Evolutionary conservation across 768 basidiomycete genomes (phyloP).

Genomic region (Phylloporus sp.): DNA sequence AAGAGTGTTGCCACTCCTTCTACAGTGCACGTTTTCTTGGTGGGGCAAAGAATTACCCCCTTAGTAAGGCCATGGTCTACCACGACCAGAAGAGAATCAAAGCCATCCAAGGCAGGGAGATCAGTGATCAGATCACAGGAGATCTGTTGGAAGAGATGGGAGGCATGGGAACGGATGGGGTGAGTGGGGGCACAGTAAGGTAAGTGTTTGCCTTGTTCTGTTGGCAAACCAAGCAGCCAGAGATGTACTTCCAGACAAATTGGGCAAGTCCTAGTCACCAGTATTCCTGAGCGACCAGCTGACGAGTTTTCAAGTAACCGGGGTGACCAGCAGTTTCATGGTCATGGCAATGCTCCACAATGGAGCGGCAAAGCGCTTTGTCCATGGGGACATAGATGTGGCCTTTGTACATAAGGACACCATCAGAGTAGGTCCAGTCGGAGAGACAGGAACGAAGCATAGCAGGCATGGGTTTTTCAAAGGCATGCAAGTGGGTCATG

Average conservation of each 20-base stretch:
- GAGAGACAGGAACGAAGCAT: not conserved
- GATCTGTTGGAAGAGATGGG: conserved; percentile 17
- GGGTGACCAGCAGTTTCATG: not conserved
- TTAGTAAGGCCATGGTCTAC: too few relatives aligned
- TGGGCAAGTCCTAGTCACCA: conserved; percentile 1
- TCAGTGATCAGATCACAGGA: conserved; percentile 24
- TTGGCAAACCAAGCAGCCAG: not conserved
- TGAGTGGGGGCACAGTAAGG: not conserved
- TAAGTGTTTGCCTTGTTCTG: not conserved
- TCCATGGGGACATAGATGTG: not conserved
- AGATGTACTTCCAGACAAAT: not conserved
- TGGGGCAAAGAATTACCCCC: too few relatives aligned
- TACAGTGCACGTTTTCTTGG: too few relatives aligned
- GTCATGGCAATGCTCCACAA: not conserved
- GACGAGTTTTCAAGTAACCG: not conserved
- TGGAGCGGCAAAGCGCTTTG: not conserved
- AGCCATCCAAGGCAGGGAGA: too few relatives aligned
- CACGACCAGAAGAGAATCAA: too few relatives aligned
- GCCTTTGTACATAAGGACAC: not conserved
- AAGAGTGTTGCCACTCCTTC: not conserved
- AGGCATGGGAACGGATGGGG: not conserved
- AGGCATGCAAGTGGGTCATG: too few relatives aligned
- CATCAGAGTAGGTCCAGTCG: not conserved
- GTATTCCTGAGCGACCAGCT: not conserved
- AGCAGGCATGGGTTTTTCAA: not conserved